A percentile compares a stretch with the other conserved stretches of the same genome.
phyloP scores from a whole-genome alignment of 2,329 filamentous ascomycete species.

The Fusarium longipes region DNA sequence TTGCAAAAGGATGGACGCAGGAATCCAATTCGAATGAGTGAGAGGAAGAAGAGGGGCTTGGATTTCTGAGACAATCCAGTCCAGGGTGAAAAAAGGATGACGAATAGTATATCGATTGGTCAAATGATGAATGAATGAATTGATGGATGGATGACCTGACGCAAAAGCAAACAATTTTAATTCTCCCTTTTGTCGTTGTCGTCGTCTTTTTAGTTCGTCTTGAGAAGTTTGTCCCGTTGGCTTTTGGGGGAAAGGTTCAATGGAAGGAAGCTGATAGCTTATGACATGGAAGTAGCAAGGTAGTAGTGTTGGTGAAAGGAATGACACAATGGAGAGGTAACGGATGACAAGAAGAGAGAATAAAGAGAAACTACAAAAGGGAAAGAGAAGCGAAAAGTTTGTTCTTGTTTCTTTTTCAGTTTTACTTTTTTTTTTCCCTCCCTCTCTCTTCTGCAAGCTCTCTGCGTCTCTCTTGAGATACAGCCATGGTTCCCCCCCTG shows the following conservation, averaged over 20 bases:
- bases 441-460: conserved; percentile 5
- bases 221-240: conserved; percentile 1
- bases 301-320: conserved; percentile 1
- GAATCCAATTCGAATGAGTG: conserved; percentile 3
- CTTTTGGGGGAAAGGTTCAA: background rate
- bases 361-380: conserved; percentile 14
- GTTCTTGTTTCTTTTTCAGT: conserved; percentile 7
- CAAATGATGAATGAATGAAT: background rate
- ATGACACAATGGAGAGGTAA: conserved; percentile 10
- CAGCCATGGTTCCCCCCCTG: conserved; percentile 21
- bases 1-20: background rate
- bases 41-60: conserved; percentile 18
- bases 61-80: conserved; percentile 31
- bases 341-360: background rate
- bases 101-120: too few species aligned
- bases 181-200: conserved; percentile 20
- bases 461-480: conserved; percentile 4
- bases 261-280: conserved; percentile 2
- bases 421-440: background rate
- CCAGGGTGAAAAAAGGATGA: conserved; percentile 31
- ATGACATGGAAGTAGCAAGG: background rate
- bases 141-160: conserved; percentile 8
- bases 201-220: background rate
- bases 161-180: conserved; percentile 37
- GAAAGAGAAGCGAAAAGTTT: conserved; percentile 14